Evolutionary conservation across 1,284 basidiomycete genomes (phyloP).

Genomic region (Fomitopsis palustris): DNA sequence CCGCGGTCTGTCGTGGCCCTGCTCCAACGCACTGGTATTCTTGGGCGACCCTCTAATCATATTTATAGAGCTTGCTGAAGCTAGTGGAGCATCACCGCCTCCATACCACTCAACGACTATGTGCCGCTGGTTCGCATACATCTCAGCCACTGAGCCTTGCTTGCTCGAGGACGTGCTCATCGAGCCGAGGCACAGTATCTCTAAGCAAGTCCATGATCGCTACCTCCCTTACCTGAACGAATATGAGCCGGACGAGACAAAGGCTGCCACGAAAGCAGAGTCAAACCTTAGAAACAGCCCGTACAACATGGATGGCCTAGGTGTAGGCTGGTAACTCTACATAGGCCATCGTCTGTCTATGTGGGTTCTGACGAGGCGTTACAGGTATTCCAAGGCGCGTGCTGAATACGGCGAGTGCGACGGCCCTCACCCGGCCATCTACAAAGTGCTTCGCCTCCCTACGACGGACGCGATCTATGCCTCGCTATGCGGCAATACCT

Average conservation of each 20-base stretch:
- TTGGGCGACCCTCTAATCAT: too few relatives aligned
- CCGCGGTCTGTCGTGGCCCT: too few relatives aligned
- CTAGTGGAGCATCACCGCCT: too few relatives aligned
- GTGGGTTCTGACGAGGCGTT: background rate
- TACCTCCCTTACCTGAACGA: conserved; percentile 30
- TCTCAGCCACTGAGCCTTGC: conserved; percentile 31
- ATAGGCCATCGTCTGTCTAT: background rate
- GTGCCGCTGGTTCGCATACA: conserved; percentile 33
- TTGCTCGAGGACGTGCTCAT: conserved; percentile 37
- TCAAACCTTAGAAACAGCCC: conserved; percentile 26
- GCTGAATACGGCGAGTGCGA: conserved; percentile 27
- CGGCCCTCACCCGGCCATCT: conserved; percentile 28
- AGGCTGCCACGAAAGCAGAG: conserved; percentile 18
- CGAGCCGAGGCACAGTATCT: conserved; percentile 28
- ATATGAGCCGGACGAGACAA: conserved; percentile 22
- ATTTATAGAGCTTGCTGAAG: too few relatives aligned
- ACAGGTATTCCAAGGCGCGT: conserved; percentile 24
- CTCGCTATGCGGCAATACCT: conserved; percentile 30
- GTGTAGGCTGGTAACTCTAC: conserved; percentile 22
- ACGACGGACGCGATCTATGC: conserved; percentile 31
- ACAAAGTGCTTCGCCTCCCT: conserved; percentile 33
- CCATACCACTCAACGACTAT: background rate
- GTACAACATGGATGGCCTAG: conserved; percentile 31
- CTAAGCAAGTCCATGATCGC: conserved; percentile 35
- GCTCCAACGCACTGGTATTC: too few relatives aligned